Evolutionary conservation across 768 basidiomycete genomes (phyloP), one percentile per base, ranked within the genome.

Genomic region (Mycena vulgaris): DNA sequence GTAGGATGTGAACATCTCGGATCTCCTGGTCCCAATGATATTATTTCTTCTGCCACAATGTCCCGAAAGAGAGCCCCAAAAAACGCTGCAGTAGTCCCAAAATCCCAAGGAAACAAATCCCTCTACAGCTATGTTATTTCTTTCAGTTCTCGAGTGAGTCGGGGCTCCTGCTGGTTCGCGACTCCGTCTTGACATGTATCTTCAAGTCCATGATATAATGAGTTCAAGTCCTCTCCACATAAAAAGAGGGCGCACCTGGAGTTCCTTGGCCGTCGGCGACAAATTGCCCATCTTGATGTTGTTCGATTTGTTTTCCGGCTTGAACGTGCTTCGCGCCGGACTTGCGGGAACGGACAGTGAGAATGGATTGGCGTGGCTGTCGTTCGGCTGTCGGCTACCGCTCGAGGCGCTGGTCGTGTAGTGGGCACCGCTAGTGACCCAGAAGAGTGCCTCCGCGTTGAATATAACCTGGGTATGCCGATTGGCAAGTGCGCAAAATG

Each of bases 381-480:
- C 60, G 28, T 55, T 66, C 5, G 21, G 25, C 3, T 55, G 28
- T 30, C 64, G 59, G 23, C n/a, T 35, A 2, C 37, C 61, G 40
- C 64, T 37, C 0, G 60, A 49, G 5, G 49, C 42, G 63, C 53
- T 68, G 56, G 40, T n/a, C 13, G 52, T 5, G 51, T 48, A n/a
- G 11, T 48, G 28, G 48, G 62, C 1, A n/a, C 76, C 71, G 25
- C 78, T 72, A 37, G 85, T 85, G 14, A 87, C 86, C 84, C 85
- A 87, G 79, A 84, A 87, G 48, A 88, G 79, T 13, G 84, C 84
- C 37, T 81, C 61, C 16, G 86, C 84, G 69, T 87, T 88, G 69
- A 87, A 68, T 52, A 87, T 81, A 42, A 87, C 84, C 84, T 87
- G 60, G 5, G 10, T 5, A 11, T 28, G 16, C 6, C 10, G n/a